A percentile compares a stretch with the other conserved stretches of the same genome.
These are phyloP conservation scores for Globisporangium paddicum DNA, from an alignment of 352 stramenopile species.

Conservation along the genomic window DNA sequence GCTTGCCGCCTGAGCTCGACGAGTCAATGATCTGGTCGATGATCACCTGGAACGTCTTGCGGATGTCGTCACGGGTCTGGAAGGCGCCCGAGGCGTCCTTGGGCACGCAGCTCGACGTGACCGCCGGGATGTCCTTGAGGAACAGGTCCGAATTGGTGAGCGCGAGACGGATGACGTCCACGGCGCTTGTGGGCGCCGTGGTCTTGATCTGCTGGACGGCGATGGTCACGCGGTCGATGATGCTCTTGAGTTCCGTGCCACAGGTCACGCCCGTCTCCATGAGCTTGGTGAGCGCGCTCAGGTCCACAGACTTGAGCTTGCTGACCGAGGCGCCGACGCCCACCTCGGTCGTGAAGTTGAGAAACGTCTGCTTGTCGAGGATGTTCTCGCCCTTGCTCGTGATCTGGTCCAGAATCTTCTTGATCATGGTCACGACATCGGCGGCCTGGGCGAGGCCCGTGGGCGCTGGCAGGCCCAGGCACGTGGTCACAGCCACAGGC, in stretches of 20 bases:
- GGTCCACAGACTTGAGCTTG: neutral
- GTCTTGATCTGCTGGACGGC: conserved; percentile 36
- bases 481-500: conserved; percentile 41
- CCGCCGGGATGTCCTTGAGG: conserved; percentile 34
- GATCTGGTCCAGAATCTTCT: conserved; percentile 16
- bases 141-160: conserved; percentile 34
- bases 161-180: conserved; percentile 37
- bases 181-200: conserved; percentile 14
- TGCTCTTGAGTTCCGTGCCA: conserved; percentile 31
- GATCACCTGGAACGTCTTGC: conserved; percentile 50
- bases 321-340: conserved; percentile 3
- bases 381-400: conserved; percentile 36
- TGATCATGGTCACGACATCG: conserved; percentile 9
- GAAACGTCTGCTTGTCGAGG: conserved; percentile 23
- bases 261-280: conserved; percentile 32
- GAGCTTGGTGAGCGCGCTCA: conserved; percentile 21
- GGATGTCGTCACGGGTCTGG: conserved; percentile 39
- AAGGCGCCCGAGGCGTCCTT: conserved; percentile 30
- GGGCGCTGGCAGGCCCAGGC: conserved; percentile 23
- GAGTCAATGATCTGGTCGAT: conserved; percentile 48
- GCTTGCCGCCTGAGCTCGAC: conserved; percentile 17
- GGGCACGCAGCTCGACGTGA: conserved; percentile 41
- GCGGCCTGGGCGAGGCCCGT: conserved; percentile 1
- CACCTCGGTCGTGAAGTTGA: conserved; percentile 23
- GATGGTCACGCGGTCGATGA: conserved; percentile 38